These are phyloP conservation scores for Coemansia sp. DNA, from an alignment of 192 early-diverging fungal genomes.

Conservation along the genomic window DNA sequence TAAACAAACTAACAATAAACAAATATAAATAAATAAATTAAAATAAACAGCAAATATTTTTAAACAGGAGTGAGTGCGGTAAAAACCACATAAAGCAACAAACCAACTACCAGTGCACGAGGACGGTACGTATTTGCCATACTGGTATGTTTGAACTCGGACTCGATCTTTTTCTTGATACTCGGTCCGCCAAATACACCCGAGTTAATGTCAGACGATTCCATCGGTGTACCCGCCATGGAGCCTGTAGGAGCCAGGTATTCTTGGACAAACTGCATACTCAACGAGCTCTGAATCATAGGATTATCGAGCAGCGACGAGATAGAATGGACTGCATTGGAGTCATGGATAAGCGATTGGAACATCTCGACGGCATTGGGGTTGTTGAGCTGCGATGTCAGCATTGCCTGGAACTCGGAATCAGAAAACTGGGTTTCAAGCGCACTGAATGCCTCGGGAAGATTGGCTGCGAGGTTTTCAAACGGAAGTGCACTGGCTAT, in stretches of 20 bases:
- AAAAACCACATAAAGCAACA: slow-evolving; percentile 21
- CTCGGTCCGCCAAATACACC: slow-evolving; percentile 20
- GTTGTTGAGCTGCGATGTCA: slow-evolving; percentile 50
- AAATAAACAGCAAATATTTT: slow-evolving; percentile 4
- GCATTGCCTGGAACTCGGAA: slow-evolving; percentile 34
- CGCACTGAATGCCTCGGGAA: slow-evolving; percentile 48
- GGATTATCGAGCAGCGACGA: slow-evolving; percentile 46
- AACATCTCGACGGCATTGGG: slow-evolving; percentile 53
- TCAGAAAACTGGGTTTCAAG: slow-evolving; percentile 46
- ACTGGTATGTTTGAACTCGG: slow-evolving; percentile 13
- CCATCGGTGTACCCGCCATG: neutral
- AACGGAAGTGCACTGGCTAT: slow-evolving; percentile 31
- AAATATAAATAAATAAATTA: neutral
- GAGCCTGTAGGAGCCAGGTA: slow-evolving; percentile 20
- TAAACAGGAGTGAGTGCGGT: slow-evolving; percentile 28
- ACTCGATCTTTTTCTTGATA: slow-evolving; percentile 23
- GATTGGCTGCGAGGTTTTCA: slow-evolving; percentile 47
- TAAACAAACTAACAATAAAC: too few species aligned
- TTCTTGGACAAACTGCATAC: slow-evolving; percentile 47
- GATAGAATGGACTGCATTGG: slow-evolving; percentile 41
- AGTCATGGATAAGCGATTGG: slow-evolving; percentile 51
- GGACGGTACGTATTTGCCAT: slow-evolving; percentile 14
- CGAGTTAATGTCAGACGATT: slow-evolving; percentile 10
- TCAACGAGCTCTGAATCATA: slow-evolving; percentile 46
- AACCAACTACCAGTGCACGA: slow-evolving; percentile 28